Conservation (phyloP, 768 basidiomycete genomes). For the Lyophyllum semitale region DNA sequence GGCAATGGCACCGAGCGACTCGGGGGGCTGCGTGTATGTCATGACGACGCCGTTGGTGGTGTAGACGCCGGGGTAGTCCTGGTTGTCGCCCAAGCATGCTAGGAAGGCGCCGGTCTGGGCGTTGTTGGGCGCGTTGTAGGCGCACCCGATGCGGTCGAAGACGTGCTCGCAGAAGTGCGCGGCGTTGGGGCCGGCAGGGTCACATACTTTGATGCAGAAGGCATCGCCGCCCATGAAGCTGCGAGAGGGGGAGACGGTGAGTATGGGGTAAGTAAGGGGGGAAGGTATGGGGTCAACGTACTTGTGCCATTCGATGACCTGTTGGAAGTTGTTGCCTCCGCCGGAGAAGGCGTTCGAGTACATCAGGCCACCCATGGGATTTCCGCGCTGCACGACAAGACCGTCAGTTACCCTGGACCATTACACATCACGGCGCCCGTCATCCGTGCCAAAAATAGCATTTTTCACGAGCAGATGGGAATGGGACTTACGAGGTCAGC, state of each 20-base stretch:
- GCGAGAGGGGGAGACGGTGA: not conserved
- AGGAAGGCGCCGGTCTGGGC: constrained; percentile 53
- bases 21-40: constrained; percentile 45
- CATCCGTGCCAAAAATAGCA: no score
- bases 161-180: constrained; percentile 57
- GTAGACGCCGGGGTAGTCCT: constrained; percentile 30
- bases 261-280: constrained; percentile 14
- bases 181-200: constrained; percentile 45
- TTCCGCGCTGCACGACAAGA: constrained; percentile 56
- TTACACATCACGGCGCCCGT: no score
- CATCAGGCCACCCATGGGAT: constrained; percentile 57
- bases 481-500: constrained; percentile 34
- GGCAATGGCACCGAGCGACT: constrained; percentile 35
- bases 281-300: constrained; percentile 21
- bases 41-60: constrained; percentile 34
- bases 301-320: constrained; percentile 65
- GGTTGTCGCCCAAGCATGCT: constrained; percentile 52
- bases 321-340: constrained; percentile 37
- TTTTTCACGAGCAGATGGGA: no score
- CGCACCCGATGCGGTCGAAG: constrained; percentile 72
- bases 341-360: constrained; percentile 23
- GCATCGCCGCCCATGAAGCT: constrained; percentile 57
- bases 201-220: constrained; percentile 66
- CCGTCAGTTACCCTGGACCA: no score
- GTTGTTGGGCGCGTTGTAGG: constrained; percentile 62